Conservation (phyloP, 352 stramenopile genomes). For the Thalassiosira oceanica region DNA sequence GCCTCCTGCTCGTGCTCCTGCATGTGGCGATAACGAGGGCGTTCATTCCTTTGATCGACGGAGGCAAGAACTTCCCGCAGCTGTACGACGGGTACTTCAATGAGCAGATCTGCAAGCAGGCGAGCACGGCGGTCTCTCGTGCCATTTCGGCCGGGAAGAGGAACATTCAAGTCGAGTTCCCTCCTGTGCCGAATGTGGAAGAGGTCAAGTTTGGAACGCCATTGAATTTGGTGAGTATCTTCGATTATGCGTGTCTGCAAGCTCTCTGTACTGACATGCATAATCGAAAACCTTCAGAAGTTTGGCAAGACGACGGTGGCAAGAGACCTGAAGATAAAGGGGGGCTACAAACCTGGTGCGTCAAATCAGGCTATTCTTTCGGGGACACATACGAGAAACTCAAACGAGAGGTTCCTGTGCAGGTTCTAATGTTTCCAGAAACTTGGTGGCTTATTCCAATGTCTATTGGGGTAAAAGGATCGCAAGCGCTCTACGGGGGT, state of each 20-base stretch:
- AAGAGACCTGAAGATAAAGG: slow-evolving; percentile 69
- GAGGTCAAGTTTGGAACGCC: slow-evolving; percentile 80
- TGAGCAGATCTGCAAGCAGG: slow-evolving; percentile 71
- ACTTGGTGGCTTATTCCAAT: slow-evolving; percentile 80
- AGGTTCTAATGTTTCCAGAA: slow-evolving; percentile 69
- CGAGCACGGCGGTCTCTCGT: slow-evolving; percentile 46
- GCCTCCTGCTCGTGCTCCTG: too few species aligned
- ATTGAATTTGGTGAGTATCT: too few species aligned
- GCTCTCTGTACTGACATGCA: too few species aligned
- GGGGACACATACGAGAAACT: too few species aligned
- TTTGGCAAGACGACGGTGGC: slow-evolving; percentile 76
- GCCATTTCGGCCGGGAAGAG: slow-evolving; percentile 60
- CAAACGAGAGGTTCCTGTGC: too few species aligned
- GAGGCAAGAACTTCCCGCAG: slow-evolving; percentile 76
- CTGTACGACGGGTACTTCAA: slow-evolving; percentile 81
- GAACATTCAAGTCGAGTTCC: slow-evolving; percentile 81
- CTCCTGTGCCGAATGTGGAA: slow-evolving; percentile 79
- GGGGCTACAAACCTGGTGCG: slow-evolving; percentile 81
- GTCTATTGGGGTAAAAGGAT: slow-evolving; percentile 82
- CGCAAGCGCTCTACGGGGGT: slow-evolving; percentile 39
- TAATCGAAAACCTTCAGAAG: too few species aligned
- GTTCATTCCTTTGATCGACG: slow-evolving; percentile 61
- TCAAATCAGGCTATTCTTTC: too few species aligned
- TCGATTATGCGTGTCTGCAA: too few species aligned
- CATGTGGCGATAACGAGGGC: too few species aligned